Evolutionary conservation across 805 yeast species (phyloP).

Genomic region (Phaffomyces antillensis): DNA sequence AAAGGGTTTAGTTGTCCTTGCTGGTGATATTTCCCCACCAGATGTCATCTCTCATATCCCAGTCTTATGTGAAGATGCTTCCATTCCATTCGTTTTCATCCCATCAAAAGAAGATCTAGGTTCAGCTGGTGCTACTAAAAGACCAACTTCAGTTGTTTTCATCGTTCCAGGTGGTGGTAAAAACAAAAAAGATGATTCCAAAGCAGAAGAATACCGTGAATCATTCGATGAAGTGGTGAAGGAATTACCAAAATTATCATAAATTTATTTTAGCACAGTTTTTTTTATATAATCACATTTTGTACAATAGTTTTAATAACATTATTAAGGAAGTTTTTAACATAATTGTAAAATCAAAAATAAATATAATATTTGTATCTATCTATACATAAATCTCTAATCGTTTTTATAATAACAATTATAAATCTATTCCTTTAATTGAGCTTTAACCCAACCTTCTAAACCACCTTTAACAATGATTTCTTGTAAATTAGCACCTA

Average conservation of each 20-base stretch:
- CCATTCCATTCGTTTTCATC: slow-evolving; percentile 87
- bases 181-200: slow-evolving; percentile 60
- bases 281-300: neutral
- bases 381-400: no score
- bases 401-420: no score
- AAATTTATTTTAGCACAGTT: neutral
- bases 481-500: slow-evolving; percentile 93
- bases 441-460: slow-evolving; percentile 94
- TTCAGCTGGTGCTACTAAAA: slow-evolving; percentile 97
- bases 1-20: slow-evolving; percentile 91
- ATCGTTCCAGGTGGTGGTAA: slow-evolving; percentile 93
- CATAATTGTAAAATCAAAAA: neutral
- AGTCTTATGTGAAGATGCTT: slow-evolving; percentile 89
- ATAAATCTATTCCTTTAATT: slow-evolving; percentile 29
- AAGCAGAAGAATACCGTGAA: slow-evolving; percentile 86
- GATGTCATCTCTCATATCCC: slow-evolving; percentile 98
- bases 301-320: slow-evolving; percentile 4
- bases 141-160: slow-evolving; percentile 98
- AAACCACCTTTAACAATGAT: slow-evolving; percentile 95
- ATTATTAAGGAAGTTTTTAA: neutral
- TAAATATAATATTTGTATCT: neutral
- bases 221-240: slow-evolving; percentile 87
- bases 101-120: slow-evolving; percentile 99
- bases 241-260: slow-evolving; percentile 51
- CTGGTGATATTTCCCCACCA: slow-evolving; percentile 96